Base-by-base conservation (phyloP, 352 stramenopile genomes). In the Thraustochytrium sp. region DNA sequence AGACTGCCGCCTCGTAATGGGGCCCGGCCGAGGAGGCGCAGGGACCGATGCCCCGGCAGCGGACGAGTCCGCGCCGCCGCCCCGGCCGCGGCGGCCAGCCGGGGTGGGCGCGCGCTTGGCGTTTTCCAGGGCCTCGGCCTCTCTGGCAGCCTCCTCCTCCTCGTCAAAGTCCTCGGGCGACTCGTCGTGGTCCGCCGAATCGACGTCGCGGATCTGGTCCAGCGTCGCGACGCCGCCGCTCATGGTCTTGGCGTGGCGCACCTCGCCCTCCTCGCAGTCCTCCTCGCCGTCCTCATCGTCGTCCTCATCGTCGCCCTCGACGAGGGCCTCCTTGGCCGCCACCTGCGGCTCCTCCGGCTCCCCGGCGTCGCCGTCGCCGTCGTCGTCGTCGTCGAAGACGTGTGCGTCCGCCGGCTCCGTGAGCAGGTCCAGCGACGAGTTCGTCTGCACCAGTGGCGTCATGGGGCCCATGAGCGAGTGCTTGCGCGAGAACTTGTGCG, bases 401-500 rank as follows among this genome's bases (percentile, higher is more conserved):
- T 72, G 59, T 21, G 59, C 46, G 59, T 72, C 59, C 16, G 59
- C 59, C 16, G 59, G 65, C 31, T 77, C 42, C 13, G 42, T 77
- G 2, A 62, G 5, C 11, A 77, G 65, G 26, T 62, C 65, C 23
- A 77, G 42, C 42, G 65, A 62, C 29, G 65, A 77, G 11, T 23
- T 54, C 13, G 49, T 64, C 16, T 68, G 31, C 23, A 40, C 5
- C 9, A 46, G 68, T 13, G 16, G 29, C 51, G 48, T 31, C 26
- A 61, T 1, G 11, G 68, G 68, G 31, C n/a, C n/a, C 68, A 80
- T 64, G 2, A 80, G 68, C 68, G 68, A 80, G 49, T 80, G 68
- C 37, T 80, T 80, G 34, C 68, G 46, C 18, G 68, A 65, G n/a
- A 80, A 75, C 44, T 55, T 75, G 38, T 3, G 38, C 37, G 62